Evolutionary conservation across 176 grass and related monocot species (phyloP).

Genomic region (Triticum dicoccoides): DNA sequence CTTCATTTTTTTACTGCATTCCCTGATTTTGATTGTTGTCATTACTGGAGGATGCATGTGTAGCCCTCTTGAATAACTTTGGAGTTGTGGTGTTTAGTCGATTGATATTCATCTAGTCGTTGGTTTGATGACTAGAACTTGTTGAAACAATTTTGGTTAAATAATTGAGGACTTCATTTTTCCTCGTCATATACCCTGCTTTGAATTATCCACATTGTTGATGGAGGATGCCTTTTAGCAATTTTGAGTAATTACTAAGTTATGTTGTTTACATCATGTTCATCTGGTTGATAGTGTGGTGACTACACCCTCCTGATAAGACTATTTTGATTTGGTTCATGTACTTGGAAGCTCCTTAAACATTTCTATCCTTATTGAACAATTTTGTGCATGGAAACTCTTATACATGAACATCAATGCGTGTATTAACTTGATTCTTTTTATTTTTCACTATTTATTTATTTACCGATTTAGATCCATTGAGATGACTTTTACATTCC

Average conservation of each 20-base stretch:
- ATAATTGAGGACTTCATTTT: not conserved
- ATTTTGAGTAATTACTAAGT: not conserved
- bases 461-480: not conserved
- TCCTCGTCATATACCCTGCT: not conserved
- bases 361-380: not conserved
- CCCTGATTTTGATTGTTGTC: conserved; percentile 1
- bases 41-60: conserved; percentile 17
- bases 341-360: conserved; percentile 9
- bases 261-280: not conserved
- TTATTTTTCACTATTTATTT: not conserved
- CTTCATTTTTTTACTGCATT: not conserved
- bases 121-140: conserved; percentile 13
- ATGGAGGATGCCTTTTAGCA: conserved; percentile 9
- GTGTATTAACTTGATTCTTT: not conserved
- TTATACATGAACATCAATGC: not conserved
- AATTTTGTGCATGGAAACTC: not conserved
- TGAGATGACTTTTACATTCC: not conserved
- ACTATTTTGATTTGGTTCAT: conserved; percentile 15
- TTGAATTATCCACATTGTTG: not conserved
- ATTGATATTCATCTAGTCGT: not conserved
- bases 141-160: conserved; percentile 18
- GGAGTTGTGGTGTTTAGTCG: conserved; percentile 2
- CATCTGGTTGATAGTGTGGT: not conserved
- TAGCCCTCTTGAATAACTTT: not conserved
- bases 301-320: not conserved